Percentiles rank a stretch among this genome's conserved stretches.
Evolutionary conservation across 2,329 filamentous ascomycete species (phyloP).

Genomic region (Neospermospora avenae): DNA sequence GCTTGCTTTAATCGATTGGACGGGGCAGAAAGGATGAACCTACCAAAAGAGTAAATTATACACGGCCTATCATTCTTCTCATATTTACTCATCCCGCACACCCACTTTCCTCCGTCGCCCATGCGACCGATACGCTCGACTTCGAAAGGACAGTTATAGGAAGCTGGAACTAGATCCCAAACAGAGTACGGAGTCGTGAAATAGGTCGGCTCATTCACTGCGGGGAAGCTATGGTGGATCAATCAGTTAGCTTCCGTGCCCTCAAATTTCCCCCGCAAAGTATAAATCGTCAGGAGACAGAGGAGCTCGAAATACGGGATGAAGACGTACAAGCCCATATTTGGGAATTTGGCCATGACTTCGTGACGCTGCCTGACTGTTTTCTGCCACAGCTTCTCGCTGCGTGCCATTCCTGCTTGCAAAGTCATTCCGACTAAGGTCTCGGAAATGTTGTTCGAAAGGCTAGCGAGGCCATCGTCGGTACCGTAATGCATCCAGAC

Average conservation of each 20-base stretch:
- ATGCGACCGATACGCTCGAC: constrained; percentile 38
- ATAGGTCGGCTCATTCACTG: constrained; percentile 18
- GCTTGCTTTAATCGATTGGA: neutral
- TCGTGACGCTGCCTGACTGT: constrained; percentile 34
- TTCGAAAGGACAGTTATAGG: constrained; percentile 40
- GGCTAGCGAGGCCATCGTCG: neutral
- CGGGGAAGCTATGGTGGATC: constrained; percentile 25
- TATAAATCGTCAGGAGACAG: neutral
- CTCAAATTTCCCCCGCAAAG: neutral
- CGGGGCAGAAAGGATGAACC: neutral
- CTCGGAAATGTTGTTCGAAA: constrained; percentile 10
- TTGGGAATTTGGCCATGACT: constrained; percentile 26
- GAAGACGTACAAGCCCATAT: constrained; percentile 30
- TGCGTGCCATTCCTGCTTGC: constrained; percentile 25
- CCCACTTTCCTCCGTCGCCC: constrained; percentile 42
- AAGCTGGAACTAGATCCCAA: constrained; percentile 40
- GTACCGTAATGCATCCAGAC: constrained; percentile 14
- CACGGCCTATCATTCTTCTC: constrained; percentile 32
- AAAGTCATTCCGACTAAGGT: constrained; percentile 10
- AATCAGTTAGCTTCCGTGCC: neutral
- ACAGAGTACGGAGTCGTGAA: constrained; percentile 32
- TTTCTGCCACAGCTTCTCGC: constrained; percentile 30
- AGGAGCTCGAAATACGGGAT: neutral
- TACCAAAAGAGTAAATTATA: constrained; percentile 40
- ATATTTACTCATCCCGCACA: constrained; percentile 39